phyloP scores from a whole-genome alignment of 805 yeast genomes.

The Metschnikowia picachoensis region DNA sequence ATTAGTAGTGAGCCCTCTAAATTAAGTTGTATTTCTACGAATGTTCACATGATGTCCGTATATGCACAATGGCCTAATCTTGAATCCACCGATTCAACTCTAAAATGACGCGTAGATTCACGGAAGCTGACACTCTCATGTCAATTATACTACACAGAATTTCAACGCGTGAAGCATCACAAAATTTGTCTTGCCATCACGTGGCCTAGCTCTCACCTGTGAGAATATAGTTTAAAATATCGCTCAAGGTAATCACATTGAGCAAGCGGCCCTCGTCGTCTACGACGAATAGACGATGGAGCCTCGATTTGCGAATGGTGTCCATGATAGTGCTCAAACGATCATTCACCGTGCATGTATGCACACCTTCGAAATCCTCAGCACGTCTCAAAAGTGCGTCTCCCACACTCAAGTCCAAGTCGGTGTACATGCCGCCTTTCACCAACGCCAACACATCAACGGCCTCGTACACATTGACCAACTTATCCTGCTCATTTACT shows the following conservation, averaged over 20 bases:
- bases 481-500: conserved; percentile 63
- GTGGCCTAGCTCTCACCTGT: conserved; percentile 47
- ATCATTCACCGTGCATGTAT: conserved; percentile 88
- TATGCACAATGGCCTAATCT: too few relatives aligned
- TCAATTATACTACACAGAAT: too few relatives aligned
- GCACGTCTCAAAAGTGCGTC: conserved; percentile 92
- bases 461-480: conserved; percentile 91
- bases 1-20: too few relatives aligned
- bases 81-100: too few relatives aligned
- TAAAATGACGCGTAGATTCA: too few relatives aligned
- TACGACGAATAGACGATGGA: conserved; percentile 89
- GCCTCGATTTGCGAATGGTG: conserved; percentile 83
- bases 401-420: conserved; percentile 86
- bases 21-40: too few relatives aligned
- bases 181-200: too few relatives aligned
- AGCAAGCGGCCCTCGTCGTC: conserved; percentile 73
- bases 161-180: too few relatives aligned
- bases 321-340: conserved; percentile 86
- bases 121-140: too few relatives aligned
- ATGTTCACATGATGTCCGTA: too few relatives aligned
- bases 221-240: conserved; percentile 78
- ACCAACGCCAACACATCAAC: conserved; percentile 90
- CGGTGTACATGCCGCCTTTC: conserved; percentile 92
- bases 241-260: conserved; percentile 89
- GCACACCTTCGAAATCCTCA: conserved; percentile 96